Percentiles rank a stretch among this genome's conserved stretches.
These are phyloP conservation scores for Tuber aestivum DNA, from an alignment of 495 filamentous ascomycete genomes.

Conservation along the genomic window DNA sequence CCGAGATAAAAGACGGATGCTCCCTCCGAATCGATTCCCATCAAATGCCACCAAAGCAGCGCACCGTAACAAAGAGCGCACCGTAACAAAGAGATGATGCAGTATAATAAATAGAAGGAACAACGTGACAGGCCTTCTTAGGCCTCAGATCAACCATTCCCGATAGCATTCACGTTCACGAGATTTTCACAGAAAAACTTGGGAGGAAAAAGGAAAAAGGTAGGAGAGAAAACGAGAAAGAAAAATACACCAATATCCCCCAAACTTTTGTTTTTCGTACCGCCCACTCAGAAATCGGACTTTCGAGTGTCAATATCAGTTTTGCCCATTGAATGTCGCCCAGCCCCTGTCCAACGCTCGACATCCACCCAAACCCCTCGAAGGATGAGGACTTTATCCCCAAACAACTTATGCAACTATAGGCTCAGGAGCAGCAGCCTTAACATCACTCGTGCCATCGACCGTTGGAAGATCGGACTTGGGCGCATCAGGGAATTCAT, in stretches of 20 bases:
- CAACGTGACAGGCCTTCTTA: neutral
- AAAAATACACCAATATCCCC: conserved; percentile 3
- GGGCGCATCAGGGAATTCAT: neutral
- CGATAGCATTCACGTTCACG: neutral
- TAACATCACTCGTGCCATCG: neutral
- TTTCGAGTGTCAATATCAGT: neutral
- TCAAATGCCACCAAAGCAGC: neutral
- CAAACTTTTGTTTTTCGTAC: neutral
- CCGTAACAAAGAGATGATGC: neutral
- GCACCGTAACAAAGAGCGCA: neutral
- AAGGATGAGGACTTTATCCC: neutral
- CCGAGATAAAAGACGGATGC: neutral
- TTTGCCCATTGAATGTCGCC: neutral
- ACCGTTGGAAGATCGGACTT: neutral
- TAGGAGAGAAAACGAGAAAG: neutral
- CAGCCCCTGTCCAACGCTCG: neutral
- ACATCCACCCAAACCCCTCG: neutral
- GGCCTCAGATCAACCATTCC: neutral
- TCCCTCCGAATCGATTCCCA: neutral
- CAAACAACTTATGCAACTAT: neutral
- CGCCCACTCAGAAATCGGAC: neutral
- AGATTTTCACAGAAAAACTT: neutral
- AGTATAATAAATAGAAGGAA: neutral
- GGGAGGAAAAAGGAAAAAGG: neutral
- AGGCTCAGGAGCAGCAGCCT: neutral